A percentile compares a stretch with the other conserved stretches of the same genome.
phyloP scores from a whole-genome alignment of 495 filamentous ascomycete species.

The Lasiosphaeria hispida region DNA sequence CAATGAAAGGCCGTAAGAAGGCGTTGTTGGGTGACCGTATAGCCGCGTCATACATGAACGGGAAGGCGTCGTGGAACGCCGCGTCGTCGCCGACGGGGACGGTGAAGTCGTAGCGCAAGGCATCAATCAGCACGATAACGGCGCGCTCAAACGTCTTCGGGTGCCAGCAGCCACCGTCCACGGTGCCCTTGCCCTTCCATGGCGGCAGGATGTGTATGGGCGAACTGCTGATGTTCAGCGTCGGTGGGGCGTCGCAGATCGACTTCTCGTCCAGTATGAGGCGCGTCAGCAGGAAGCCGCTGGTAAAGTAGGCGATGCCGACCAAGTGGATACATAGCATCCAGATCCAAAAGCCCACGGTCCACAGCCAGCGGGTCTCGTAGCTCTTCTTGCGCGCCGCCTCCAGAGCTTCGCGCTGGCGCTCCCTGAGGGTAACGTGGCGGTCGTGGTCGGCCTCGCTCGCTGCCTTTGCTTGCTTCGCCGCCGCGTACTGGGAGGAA shows the following conservation, averaged over 20 bases:
- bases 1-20: constrained; percentile 91
- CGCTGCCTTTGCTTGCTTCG: constrained; percentile 44
- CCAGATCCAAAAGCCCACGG: constrained; percentile 52
- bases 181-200: constrained; percentile 45
- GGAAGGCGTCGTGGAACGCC: constrained; percentile 83
- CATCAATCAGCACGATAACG: constrained; percentile 88
- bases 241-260: constrained; percentile 68
- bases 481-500: constrained; percentile 45
- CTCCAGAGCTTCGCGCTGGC: constrained; percentile 40
- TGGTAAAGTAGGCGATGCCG: constrained; percentile 89
- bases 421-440: constrained; percentile 25
- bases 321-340: constrained; percentile 66
- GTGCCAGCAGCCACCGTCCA: constrained; percentile 85
- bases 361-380: constrained; percentile 48
- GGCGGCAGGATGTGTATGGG: constrained; percentile 29
- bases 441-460: constrained; percentile 19
- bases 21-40: constrained; percentile 71
- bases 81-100: constrained; percentile 63
- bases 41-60: constrained; percentile 80
- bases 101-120: constrained; percentile 94
- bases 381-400: constrained; percentile 39
- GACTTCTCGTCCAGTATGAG: constrained; percentile 88
- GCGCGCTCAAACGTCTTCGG: constrained; percentile 89
- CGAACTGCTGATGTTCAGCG: constrained; percentile 42
- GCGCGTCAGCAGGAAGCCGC: constrained; percentile 93